Base-by-base conservation (phyloP, 192 early-diverging fungal genomes). In the Allomyces arbusculus region DNA sequence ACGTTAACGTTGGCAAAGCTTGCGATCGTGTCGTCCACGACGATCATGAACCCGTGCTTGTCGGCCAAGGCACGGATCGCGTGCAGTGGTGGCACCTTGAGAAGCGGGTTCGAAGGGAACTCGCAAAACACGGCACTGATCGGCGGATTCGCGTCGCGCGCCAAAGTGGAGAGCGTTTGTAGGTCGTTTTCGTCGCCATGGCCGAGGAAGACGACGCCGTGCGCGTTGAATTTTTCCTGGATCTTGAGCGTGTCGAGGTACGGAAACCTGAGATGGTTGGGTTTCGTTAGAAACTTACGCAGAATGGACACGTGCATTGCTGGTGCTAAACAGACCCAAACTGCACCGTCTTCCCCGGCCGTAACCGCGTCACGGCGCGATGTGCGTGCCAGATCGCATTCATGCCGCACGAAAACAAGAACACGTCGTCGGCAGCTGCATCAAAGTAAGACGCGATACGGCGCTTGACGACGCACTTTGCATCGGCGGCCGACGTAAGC, bases 241-340 rank as follows among this genome's bases (percentile, higher is more conserved):
- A 98, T 89, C 75, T 98, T 98, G 24, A 98, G 78, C n/a, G 92
- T 94, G 72, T 98, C 95, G 3, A 87, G 84, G 76, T 98, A 98
- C 9, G 91, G 87, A 69, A 98, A 97, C 0, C 86, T 88, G 68
- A 19, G 10, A 61, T 26, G 40, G 26, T 4, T 4, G 2, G 4
- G 2, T 28, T 28, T 4, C 26, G 26, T 28, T 1, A 28, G 26
- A 23, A 40, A 40, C 28, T 10, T 40, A 50, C 33, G 10, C 25
- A 61, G 12, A 45, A 40, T 62, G 20, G 20, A 25, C 10, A 68
- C n/a, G 10, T 0, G n/a, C 0, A 58, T 24, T 2, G 40, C 43
- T 33, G 58, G 3, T 28, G 70, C 40, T 3, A 40, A 50, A 10
- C 63, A 63, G 76, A 88, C 86, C 95, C 93, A 80, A 89, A 98